Base-by-base conservation (phyloP, 2,329 filamentous ascomycete genomes). In the Fusarium sp. region DNA sequence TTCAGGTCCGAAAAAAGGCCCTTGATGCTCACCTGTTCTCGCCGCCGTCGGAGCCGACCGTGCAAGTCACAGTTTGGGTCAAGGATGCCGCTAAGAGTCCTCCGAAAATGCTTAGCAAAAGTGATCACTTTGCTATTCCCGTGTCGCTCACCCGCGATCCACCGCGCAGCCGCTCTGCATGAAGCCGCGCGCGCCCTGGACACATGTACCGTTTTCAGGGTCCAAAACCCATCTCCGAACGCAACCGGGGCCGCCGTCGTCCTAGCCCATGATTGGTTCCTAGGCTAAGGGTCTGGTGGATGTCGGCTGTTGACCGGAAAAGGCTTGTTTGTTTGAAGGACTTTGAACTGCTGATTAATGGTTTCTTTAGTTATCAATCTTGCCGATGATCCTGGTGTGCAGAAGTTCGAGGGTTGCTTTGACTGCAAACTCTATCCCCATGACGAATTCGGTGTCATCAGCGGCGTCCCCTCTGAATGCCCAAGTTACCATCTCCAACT, bases 141-240 rank as follows among this genome's bases (percentile, higher is more conserved):
- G 65, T 63, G 55, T 65, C 59, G 54, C 63, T 73, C 70, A 72
- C 63, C 71, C 71, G 67, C 62, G 71, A 60, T 71, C 69, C 72
- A 74, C 72, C 68, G 58, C 60, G 55, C 63, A 71, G 62, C 69
- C 71, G 71, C 72, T 62, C 57, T 62, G 69, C 67, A 72, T 72
- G 65, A 64, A 62, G 58, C 46, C 29, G 29, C 10, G 23, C 23
- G 23, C 61, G 62, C 62, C 67, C 61, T 40, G 42, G 29, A 51
- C 33, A 50, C 31, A 49, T 46, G 33, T 61, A 57, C 64, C 54
- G 31, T 67, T 74, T 71, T 71, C 71, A 62, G 72, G 72, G 71
- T 74, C 71, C 70, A 67, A 67, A 62, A 57, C 56, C 33, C 64
- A 60, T 49, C 40, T 61, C 36, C 18, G 29, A 53, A 51, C 40